Evolutionary conservation across 306 rosid genomes (phyloP).

Genomic region (Pachyrhizus erosus): DNA sequence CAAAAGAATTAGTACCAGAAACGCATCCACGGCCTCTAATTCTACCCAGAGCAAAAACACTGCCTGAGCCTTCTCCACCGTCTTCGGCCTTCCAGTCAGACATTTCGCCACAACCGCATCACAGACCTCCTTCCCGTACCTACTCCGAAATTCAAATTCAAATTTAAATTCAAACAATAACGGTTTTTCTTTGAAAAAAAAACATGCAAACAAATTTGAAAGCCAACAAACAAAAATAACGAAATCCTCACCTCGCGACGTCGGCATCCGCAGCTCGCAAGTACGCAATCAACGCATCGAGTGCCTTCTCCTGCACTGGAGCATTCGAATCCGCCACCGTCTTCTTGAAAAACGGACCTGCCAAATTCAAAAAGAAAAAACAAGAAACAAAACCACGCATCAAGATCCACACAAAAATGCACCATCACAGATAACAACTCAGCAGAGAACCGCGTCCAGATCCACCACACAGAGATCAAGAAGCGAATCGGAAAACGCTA

Average conservation of each 20-base stretch:
- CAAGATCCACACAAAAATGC: slow-evolving; percentile 52
- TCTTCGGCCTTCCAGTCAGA: slow-evolving; percentile 96
- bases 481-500: slow-evolving; percentile 13
- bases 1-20: slow-evolving; percentile 66
- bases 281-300: slow-evolving; percentile 90
- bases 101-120: slow-evolving; percentile 94
- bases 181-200: neutral
- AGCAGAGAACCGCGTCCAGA: slow-evolving; percentile 39
- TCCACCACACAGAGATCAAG: slow-evolving; percentile 41
- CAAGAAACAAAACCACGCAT: neutral
- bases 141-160: slow-evolving; percentile 40
- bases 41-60: slow-evolving; percentile 95
- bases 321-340: slow-evolving; percentile 94
- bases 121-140: slow-evolving; percentile 89
- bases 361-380: slow-evolving; percentile 34
- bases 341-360: slow-evolving; percentile 84
- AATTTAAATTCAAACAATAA: slow-evolving; percentile 28
- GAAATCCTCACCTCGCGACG: slow-evolving; percentile 70
- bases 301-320: slow-evolving; percentile 98
- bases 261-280: slow-evolving; percentile 98
- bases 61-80: slow-evolving; percentile 98
- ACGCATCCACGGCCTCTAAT: slow-evolving; percentile 94
- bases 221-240: neutral
- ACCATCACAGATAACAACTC: slow-evolving; percentile 24
- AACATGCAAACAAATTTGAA: slow-evolving; percentile 18